Evolutionary conservation across 1,284 basidiomycete species (phyloP).

Genomic region (Rhodotorula sp.): DNA sequence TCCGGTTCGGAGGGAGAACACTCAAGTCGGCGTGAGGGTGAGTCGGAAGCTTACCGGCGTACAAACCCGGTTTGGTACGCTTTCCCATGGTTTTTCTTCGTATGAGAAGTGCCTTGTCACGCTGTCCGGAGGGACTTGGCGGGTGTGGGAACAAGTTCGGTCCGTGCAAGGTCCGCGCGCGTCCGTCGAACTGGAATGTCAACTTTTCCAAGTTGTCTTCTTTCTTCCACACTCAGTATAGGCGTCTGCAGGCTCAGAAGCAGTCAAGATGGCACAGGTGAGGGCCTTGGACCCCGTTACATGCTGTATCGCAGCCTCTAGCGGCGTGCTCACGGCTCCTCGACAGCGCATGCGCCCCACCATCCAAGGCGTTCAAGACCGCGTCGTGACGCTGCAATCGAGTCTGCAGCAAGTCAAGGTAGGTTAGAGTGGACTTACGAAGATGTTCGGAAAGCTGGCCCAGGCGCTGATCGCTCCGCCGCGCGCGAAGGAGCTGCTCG

Average conservation of each 20-base stretch:
- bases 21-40: not conserved
- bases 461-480: not conserved
- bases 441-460: constrained; percentile 54
- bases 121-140: not conserved
- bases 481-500: constrained; percentile 62
- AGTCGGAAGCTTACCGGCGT: constrained; percentile 26
- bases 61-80: constrained; percentile 24
- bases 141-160: too few species aligned
- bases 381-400: constrained; percentile 46
- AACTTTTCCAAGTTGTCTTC: not conserved
- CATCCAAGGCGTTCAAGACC: constrained; percentile 7
- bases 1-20: not conserved
- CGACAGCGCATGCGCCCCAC: constrained; percentile 8
- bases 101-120: not conserved
- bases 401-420: constrained; percentile 52
- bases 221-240: not conserved
- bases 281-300: rapidly evolving
- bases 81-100: constrained; percentile 17
- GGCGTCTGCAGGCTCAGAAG: too few species aligned
- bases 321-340: not conserved
- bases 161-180: too few species aligned
- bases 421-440: constrained; percentile 46
- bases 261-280: constrained; percentile 21
- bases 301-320: not conserved
- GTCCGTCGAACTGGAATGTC: not conserved